Percentiles rank a stretch among this genome's conserved stretches.
Evolutionary conservation across 305 asterid species (phyloP).

Genomic region (Solanum hybrid): DNA sequence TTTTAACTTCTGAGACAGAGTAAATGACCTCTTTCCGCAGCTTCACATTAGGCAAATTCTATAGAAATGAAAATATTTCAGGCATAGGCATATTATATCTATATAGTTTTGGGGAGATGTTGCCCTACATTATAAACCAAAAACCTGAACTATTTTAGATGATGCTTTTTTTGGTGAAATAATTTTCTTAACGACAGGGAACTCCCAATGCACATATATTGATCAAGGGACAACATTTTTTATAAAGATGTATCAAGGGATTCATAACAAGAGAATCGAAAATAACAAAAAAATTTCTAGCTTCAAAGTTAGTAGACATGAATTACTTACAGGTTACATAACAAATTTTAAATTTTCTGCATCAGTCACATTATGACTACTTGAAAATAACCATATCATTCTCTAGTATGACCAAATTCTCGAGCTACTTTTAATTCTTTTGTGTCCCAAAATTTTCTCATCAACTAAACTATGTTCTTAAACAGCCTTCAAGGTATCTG

Average conservation of each 20-base stretch:
- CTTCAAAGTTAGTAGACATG: neutral
- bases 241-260: neutral
- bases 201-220: neutral
- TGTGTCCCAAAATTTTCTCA: neutral
- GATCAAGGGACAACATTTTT: neutral
- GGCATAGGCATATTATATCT: neutral
- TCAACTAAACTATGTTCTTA: neutral
- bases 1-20: neutral
- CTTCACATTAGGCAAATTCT: neutral
- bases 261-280: neutral
- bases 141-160: neutral
- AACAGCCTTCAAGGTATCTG: neutral
- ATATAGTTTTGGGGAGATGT: neutral
- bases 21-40: neutral
- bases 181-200: neutral
- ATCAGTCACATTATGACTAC: neutral
- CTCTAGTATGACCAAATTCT: neutral
- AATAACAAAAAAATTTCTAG: neutral
- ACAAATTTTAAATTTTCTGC: neutral
- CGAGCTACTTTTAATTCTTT: neutral
- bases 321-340: neutral
- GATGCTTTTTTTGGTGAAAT: neutral
- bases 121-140: neutral
- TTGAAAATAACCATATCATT: neutral
- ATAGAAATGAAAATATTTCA: neutral